Evolutionary conservation across 495 filamentous ascomycete species (phyloP).

Genomic region (Rhypophila decipiens): DNA sequence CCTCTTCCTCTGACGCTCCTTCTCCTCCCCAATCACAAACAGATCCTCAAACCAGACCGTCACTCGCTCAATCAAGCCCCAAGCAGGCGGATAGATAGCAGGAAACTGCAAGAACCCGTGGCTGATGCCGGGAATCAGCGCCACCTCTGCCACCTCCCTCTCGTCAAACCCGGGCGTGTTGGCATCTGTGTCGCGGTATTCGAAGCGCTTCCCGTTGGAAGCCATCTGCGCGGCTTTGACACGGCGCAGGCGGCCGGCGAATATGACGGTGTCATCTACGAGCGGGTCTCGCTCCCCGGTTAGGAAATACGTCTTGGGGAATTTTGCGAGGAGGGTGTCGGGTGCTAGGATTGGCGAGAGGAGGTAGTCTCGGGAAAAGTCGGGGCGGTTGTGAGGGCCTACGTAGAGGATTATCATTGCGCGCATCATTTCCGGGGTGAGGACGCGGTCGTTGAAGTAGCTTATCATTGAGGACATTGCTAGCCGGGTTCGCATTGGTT

Average conservation of each 20-base stretch:
- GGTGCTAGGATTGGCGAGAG: slow-evolving; percentile 87
- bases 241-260: slow-evolving; percentile 77
- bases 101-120: slow-evolving; percentile 95
- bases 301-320: slow-evolving; percentile 88
- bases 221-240: slow-evolving; percentile 62
- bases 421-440: slow-evolving; percentile 97
- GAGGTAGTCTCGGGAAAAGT: slow-evolving; percentile 86
- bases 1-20: slow-evolving; percentile 10
- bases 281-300: slow-evolving; percentile 94
- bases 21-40: slow-evolving; percentile 52
- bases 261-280: slow-evolving; percentile 94
- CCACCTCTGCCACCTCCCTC: slow-evolving; percentile 71
- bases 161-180: slow-evolving; percentile 55
- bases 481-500: slow-evolving; percentile 75
- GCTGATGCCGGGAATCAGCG: slow-evolving; percentile 75
- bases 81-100: slow-evolving; percentile 75
- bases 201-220: slow-evolving; percentile 16
- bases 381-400: slow-evolving; percentile 84
- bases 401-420: slow-evolving; percentile 99
- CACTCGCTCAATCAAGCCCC: slow-evolving; percentile 70
- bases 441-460: slow-evolving; percentile 91
- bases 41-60: slow-evolving; percentile 70
- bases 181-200: slow-evolving; percentile 24
- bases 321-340: slow-evolving; percentile 68
- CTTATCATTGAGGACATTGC: slow-evolving; percentile 95